These are phyloP conservation scores for Lachnum nothofagi DNA, from an alignment of 2,329 filamentous ascomycete genomes.

Conservation along the genomic window DNA sequence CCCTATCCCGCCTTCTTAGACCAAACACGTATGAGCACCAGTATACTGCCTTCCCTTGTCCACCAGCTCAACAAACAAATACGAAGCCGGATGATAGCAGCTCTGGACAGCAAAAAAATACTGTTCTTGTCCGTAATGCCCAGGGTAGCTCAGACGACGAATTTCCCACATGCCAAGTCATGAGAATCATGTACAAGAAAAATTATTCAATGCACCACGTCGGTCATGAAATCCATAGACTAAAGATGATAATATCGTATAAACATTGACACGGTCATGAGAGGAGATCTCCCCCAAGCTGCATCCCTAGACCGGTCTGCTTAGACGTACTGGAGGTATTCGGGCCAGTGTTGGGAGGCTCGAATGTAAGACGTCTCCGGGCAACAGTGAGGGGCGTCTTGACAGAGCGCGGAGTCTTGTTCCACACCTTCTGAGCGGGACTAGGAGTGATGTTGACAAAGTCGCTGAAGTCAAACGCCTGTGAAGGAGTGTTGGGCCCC, in stretches of 20 bases:
- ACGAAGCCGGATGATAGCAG: too few relatives aligned
- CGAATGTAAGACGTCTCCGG: slow-evolving; percentile 29
- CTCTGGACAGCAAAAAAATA: not conserved
- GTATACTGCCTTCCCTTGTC: not conserved
- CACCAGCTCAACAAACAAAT: not conserved
- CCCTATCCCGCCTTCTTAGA: too few relatives aligned
- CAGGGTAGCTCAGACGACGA: not conserved
- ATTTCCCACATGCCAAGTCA: not conserved
- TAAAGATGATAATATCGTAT: not conserved
- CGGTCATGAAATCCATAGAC: not conserved
- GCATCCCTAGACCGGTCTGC: slow-evolving; percentile 54
- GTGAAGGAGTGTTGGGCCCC: slow-evolving; percentile 69
- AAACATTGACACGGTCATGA: slow-evolving; percentile 34
- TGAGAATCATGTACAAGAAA: slow-evolving; percentile 7
- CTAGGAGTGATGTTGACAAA: slow-evolving; percentile 97
- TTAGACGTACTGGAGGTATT: slow-evolving; percentile 32
- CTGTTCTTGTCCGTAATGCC: not conserved
- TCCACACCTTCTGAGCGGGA: slow-evolving; percentile 82
- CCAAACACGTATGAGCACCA: not conserved
- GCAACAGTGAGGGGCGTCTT: slow-evolving; percentile 29
- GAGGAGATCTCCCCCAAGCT: slow-evolving; percentile 60
- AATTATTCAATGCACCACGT: not conserved
- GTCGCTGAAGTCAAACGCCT: slow-evolving; percentile 86
- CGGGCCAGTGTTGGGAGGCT: slow-evolving; percentile 22
- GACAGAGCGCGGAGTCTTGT: slow-evolving; percentile 27